phyloP scores from a whole-genome alignment of 345 rosid species.

The Eutrema heterophyllum region DNA sequence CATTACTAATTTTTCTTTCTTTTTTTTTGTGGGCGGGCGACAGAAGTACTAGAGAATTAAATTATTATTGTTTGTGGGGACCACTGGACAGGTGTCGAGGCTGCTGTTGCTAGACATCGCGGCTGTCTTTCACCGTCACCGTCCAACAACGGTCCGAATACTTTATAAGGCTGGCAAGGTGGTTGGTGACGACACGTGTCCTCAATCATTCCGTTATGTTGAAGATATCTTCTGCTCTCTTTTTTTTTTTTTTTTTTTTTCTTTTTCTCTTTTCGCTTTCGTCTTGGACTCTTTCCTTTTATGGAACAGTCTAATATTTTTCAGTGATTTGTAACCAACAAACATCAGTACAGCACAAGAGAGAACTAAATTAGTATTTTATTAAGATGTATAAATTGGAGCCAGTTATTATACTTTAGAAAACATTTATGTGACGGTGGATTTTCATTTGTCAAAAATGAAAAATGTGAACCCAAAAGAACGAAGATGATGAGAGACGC shows the following conservation, averaged over 20 bases:
- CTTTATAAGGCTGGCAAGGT: conserved; percentile 12
- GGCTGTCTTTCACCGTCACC: conserved; percentile 27
- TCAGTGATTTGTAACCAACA: background rate
- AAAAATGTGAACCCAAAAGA: conserved; percentile 42
- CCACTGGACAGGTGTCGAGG: conserved; percentile 21
- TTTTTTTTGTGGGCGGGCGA: background rate
- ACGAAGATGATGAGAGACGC: background rate
- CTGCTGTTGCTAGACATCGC: background rate
- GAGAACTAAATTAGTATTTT: background rate
- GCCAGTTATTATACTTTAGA: background rate
- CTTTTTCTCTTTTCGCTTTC: background rate
- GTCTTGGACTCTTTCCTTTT: conserved; percentile 13
- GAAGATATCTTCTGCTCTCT: conserved; percentile 14
- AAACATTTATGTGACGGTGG: background rate
- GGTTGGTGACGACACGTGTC: conserved; percentile 23
- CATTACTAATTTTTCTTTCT: background rate
- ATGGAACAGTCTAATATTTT: background rate
- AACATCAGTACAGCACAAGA: background rate
- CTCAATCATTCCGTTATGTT: conserved; percentile 17
- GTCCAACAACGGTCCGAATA: conserved; percentile 21
- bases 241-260: background rate
- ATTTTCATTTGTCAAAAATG: conserved; percentile 36
- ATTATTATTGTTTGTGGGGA: background rate
- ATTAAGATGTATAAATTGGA: background rate
- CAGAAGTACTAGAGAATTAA: background rate